A percentile compares a stretch with the other conserved stretches of the same genome.
Evolutionary conservation across 2,329 filamentous ascomycete species (phyloP).

Genomic region (Myriosclerotinia scirpicola): DNA sequence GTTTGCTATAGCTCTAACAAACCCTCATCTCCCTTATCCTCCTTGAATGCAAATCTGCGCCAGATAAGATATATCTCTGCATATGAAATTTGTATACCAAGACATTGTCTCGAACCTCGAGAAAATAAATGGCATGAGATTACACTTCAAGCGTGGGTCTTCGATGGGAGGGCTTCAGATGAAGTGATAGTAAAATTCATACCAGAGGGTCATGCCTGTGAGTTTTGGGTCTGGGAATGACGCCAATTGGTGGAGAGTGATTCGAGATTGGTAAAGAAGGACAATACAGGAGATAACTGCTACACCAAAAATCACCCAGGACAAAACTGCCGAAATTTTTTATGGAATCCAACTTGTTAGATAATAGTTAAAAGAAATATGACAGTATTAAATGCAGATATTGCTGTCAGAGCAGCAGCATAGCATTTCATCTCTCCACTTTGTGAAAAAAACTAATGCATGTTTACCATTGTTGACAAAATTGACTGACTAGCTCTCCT

Average conservation of each 20-base stretch:
- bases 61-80: slow-evolving; percentile 16
- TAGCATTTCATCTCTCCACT: neutral
- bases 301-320: neutral
- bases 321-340: neutral
- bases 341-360: neutral
- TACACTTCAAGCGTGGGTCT: slow-evolving; percentile 27
- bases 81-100: slow-evolving; percentile 38
- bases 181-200: slow-evolving; percentile 46
- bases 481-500: neutral
- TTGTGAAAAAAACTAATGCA: neutral
- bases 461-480: neutral
- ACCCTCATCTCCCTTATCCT: neutral
- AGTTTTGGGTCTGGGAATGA: slow-evolving; percentile 40
- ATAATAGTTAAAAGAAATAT: neutral
- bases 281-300: neutral
- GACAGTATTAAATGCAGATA: neutral
- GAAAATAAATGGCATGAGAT: slow-evolving; percentile 47
- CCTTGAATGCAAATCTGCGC: neutral
- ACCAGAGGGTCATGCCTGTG: slow-evolving; percentile 38
- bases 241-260: slow-evolving; percentile 33
- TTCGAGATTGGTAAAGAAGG: neutral
- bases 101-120: slow-evolving; percentile 46
- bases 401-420: neutral
- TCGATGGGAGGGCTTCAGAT: slow-evolving; percentile 46
- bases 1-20: neutral